Conservation (phyloP, 768 basidiomycete genomes). For the Boletus eberwhitei region DNA sequence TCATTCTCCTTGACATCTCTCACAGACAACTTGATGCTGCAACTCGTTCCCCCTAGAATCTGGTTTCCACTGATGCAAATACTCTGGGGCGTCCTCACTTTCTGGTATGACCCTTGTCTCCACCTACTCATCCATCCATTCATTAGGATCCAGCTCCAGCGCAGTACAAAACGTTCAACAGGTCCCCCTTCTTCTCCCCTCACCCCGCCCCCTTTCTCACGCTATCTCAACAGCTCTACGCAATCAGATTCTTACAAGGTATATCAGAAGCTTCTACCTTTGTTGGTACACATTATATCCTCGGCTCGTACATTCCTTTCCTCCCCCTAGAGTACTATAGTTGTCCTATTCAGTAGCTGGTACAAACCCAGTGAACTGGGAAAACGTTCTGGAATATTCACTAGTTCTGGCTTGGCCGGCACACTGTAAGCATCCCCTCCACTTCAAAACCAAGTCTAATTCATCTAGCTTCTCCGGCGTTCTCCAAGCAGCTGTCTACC, state of each 20-base stretch:
- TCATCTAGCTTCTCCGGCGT: conserved; percentile 56
- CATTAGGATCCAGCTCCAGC: conserved; percentile 44
- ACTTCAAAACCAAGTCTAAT: neutral
- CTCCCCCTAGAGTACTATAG: neutral
- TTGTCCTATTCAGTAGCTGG: conserved; percentile 43
- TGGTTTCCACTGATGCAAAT: conserved; percentile 68
- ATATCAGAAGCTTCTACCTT: conserved; percentile 74
- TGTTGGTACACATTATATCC: conserved; percentile 69
- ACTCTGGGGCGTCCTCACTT: conserved; percentile 63
- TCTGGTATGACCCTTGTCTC: conserved; percentile 40
- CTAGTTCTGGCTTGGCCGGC: conserved; percentile 56
- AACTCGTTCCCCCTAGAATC: conserved; percentile 57
- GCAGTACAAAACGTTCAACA: conserved; percentile 53
- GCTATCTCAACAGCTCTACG: conserved; percentile 47
- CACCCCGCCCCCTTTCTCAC: neutral
- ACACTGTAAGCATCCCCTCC: conserved; percentile 44
- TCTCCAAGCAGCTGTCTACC: conserved; percentile 62
- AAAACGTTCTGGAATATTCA: conserved; percentile 70
- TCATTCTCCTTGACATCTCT: neutral
- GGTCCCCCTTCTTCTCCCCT: conserved; percentile 30
- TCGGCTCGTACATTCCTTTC: conserved; percentile 55
- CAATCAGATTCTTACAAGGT: conserved; percentile 70
- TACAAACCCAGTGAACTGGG: conserved; percentile 69
- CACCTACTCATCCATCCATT: neutral
- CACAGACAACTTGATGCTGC: conserved; percentile 60